Evolutionary conservation across 148 eudicot genomes (phyloP).

Genomic region (Arctostaphylos glauca): DNA sequence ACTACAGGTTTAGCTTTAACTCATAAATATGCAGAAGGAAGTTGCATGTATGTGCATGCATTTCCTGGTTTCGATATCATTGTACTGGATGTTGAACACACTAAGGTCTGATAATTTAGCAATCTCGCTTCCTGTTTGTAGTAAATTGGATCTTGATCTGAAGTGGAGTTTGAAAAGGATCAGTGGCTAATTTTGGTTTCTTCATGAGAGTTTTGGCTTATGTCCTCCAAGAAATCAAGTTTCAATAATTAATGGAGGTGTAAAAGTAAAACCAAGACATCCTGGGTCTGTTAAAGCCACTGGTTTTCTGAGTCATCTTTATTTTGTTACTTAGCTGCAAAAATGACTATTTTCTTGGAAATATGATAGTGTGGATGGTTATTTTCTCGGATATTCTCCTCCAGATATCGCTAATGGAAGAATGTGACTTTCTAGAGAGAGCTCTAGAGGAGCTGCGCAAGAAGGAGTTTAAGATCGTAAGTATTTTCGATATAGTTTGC

Average conservation of each 20-base stretch:
- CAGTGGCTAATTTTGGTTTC: neutral
- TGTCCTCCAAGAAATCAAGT: neutral
- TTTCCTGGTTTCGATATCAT: neutral
- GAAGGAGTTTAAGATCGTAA: conserved; percentile 79
- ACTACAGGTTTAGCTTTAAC: neutral
- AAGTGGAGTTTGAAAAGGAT: neutral
- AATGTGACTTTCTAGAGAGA: conserved; percentile 70
- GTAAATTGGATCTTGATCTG: neutral
- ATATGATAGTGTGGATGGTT: neutral
- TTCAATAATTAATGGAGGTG: conserved; percentile 1
- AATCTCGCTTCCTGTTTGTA: neutral
- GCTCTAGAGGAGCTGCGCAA: conserved; percentile 82
- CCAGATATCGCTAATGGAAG: conserved; percentile 84
- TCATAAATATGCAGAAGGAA: neutral
- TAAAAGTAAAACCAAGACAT: neutral
- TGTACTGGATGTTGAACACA: neutral
- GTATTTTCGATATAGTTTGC: conserved; percentile 22
- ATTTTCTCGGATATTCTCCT: conserved; percentile 14
- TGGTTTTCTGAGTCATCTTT: neutral
- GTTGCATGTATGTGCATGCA: neutral
- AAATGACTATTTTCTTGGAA: neutral
- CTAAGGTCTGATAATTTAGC: neutral
- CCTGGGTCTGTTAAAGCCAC: neutral
- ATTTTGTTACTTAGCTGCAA: neutral
- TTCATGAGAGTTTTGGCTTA: neutral